Percentiles rank a stretch among this genome's conserved stretches.
phyloP scores from a whole-genome alignment of 345 rosid genomes.

The Populus deltoides region DNA sequence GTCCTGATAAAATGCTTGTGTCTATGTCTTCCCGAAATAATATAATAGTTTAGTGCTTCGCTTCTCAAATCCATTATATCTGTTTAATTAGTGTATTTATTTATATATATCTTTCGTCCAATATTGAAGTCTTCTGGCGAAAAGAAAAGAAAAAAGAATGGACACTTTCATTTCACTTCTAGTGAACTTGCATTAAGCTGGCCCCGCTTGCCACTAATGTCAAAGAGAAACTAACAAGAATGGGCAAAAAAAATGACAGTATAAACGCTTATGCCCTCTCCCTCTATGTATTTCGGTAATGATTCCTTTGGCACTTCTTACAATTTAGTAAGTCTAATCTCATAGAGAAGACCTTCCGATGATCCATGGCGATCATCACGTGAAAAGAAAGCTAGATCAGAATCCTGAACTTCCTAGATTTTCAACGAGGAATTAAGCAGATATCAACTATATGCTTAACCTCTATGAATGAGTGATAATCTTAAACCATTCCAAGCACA shows the following conservation, averaged over 20 bases:
- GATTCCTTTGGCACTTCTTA: too few relatives aligned
- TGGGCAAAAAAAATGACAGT: neutral
- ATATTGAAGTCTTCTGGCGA: neutral
- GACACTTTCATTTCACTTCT: constrained; percentile 15
- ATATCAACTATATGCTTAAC: too few relatives aligned
- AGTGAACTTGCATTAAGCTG: neutral
- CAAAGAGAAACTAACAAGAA: neutral
- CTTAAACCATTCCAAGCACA: neutral
- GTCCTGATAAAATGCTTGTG: constrained; percentile 2
- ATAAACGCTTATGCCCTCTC: too few relatives aligned
- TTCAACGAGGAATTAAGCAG: neutral
- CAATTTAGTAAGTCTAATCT: too few relatives aligned
- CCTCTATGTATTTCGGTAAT: too few relatives aligned
- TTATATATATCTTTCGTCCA: neutral
- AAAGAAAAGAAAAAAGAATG: constrained; percentile 6
- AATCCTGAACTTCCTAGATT: neutral
- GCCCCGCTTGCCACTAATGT: constrained; percentile 17
- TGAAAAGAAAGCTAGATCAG: neutral
- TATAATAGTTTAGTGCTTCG: constrained; percentile 21
- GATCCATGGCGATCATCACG: too few relatives aligned
- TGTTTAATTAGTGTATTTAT: neutral
- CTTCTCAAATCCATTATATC: constrained; percentile 13
- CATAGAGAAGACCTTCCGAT: too few relatives aligned
- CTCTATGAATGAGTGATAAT: neutral
- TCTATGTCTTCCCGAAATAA: constrained; percentile 10